phyloP scores from a whole-genome alignment of 345 rosid species.

The Viola odorata region DNA sequence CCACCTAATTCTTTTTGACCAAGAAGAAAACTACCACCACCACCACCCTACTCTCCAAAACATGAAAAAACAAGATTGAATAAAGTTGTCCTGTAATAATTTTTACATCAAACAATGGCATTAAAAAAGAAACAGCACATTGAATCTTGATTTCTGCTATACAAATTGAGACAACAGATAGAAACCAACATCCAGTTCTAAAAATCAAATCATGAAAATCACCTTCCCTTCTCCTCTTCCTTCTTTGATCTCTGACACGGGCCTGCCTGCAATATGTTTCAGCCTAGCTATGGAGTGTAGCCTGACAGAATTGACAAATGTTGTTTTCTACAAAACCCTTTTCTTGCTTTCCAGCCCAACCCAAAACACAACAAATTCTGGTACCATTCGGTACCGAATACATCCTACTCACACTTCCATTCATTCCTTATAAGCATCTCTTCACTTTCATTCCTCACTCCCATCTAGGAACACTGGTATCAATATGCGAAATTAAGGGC shows the following conservation, averaged over 20 bases:
- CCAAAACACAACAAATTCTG: slow-evolving; percentile 18
- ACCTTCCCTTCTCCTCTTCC: too few relatives aligned
- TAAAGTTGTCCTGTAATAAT: too few relatives aligned
- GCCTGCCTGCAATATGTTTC: slow-evolving; percentile 16
- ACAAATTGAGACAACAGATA: slow-evolving; percentile 18
- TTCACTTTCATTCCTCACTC: too few relatives aligned
- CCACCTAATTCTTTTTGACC: background rate
- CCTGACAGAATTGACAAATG: slow-evolving; percentile 25
- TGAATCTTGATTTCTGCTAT: slow-evolving; percentile 17
- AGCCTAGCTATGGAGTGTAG: slow-evolving; percentile 9
- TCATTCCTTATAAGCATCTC: too few relatives aligned
- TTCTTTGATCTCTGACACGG: slow-evolving; percentile 12
- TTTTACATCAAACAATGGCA: too few relatives aligned
- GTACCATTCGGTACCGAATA: background rate
- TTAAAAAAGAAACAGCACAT: too few relatives aligned
- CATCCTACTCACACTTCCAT: too few relatives aligned
- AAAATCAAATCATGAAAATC: slow-evolving; percentile 4
- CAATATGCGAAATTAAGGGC: too few relatives aligned
- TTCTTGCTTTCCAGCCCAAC: slow-evolving; percentile 9
- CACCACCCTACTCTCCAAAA: background rate
- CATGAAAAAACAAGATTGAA: background rate
- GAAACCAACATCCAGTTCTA: slow-evolving; percentile 18
- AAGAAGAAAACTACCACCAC: background rate
- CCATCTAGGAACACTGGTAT: too few relatives aligned
- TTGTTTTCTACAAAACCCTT: slow-evolving; percentile 8